Evolutionary conservation across 106 monocot genomes (phyloP).

Genomic region (Allium fistulosum): DNA sequence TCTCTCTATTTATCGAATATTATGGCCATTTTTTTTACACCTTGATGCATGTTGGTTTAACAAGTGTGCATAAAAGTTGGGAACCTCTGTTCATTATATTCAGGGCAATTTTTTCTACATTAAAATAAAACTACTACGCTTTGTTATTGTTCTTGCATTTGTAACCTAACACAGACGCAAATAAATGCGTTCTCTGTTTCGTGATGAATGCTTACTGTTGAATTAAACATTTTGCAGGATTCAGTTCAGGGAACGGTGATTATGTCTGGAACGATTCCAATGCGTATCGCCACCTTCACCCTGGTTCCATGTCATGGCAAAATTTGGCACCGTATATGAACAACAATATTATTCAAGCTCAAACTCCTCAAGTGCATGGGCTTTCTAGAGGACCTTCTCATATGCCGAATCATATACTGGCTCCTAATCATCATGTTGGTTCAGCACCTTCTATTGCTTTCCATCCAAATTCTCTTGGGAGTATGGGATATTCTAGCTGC

Average conservation of each 20-base stretch:
- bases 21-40: too few species aligned
- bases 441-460: conserved; percentile 67
- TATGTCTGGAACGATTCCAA: conserved; percentile 53
- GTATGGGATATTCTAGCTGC: conserved; percentile 42
- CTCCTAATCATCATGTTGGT: conserved; percentile 51
- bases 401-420: conserved; percentile 28
- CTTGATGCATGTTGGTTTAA: too few species aligned
- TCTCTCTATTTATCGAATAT: too few species aligned
- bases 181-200: too few species aligned
- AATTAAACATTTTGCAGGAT: conserved; percentile 17
- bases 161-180: too few species aligned
- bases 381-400: conserved; percentile 63
- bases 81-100: too few species aligned
- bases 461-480: conserved; percentile 69
- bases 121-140: too few species aligned
- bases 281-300: conserved; percentile 21
- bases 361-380: conserved; percentile 36
- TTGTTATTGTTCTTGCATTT: too few species aligned
- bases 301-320: conserved; percentile 43
- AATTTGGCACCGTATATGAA: conserved; percentile 41
- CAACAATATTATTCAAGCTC: conserved; percentile 17
- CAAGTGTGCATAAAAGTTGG: too few species aligned
- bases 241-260: conserved; percentile 51
- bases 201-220: too few species aligned
- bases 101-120: too few species aligned